Base-by-base conservation (phyloP, 2,329 filamentous ascomycete species). In the Exophiala sp. region DNA sequence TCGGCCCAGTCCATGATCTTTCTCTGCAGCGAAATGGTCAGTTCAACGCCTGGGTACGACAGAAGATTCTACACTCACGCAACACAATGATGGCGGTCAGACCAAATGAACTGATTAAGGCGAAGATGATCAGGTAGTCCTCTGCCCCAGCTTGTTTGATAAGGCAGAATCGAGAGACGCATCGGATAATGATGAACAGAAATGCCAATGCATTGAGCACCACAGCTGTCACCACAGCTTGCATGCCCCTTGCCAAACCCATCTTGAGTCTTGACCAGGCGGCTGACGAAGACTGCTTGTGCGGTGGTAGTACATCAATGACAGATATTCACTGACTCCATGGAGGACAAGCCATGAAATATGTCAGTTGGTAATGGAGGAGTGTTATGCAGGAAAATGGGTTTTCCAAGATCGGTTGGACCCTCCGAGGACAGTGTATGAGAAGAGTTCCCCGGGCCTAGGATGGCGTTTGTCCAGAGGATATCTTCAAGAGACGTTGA, bases 61-160 rank as follows among this genome's bases (percentile, higher is more conserved):
- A 24, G 12, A 12, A 29, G 21, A 24, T n/a, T n/a, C 14, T 18
- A 10, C 8, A 45, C 55, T 50, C 29, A 58, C 55, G 50, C 16
- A 57, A 50, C n/a, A 11, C 47, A 24, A 59, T 57, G 16, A 40
- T 54, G 6, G 49, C 47, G 3, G 57, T 57, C 12, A 52, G 42
- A 12, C 50, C 57, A 42, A 54, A 35, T 3, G 57, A 57, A 14
- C 54, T 43, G 7, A 54, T 18, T 16, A 59, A 34, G 1, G 57
- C 50, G 32, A 57, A 49, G 8, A 57, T 48, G 44, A 57, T 54
- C 12, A 59, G 47, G 39, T 57, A 56, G 38, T 59, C 56, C 18
- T 59, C 56, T 21, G 43, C 33, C 5, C 56, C 56, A 16, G 50
- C 49, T 21, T 50, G 49, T 32, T 51, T 51, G 48, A 59, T 50